Evolutionary conservation across 345 rosid species (phyloP).

Genomic region (Dimocarpus longan): DNA sequence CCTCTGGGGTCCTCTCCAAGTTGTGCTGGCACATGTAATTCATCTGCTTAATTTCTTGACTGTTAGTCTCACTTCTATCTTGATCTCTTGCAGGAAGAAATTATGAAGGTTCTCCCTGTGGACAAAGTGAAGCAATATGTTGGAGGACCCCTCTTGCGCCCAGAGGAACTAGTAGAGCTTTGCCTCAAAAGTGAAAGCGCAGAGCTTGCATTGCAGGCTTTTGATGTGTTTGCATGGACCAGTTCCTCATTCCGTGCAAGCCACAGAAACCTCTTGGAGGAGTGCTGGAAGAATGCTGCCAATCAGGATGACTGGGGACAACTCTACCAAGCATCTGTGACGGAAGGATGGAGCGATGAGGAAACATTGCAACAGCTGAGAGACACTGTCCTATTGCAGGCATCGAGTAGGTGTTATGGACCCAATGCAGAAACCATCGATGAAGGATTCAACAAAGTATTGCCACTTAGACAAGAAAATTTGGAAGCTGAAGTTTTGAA

Average conservation of each 20-base stretch:
- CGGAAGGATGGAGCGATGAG: conserved; percentile 89
- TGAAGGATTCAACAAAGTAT: conserved; percentile 64
- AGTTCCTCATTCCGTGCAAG: conserved; percentile 74
- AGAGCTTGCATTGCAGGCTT: conserved; percentile 60
- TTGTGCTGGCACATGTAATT: background rate
- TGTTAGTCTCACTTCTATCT: background rate
- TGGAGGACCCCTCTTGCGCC: conserved; percentile 50
- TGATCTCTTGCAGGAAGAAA: conserved; percentile 58
- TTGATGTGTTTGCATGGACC: conserved; percentile 90
- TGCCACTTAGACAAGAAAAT: conserved; percentile 66
- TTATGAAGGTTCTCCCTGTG: conserved; percentile 44
- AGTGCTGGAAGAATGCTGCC: conserved; percentile 89
- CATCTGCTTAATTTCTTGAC: background rate
- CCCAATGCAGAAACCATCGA: conserved; percentile 60
- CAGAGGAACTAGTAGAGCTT: conserved; percentile 71
- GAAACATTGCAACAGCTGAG: conserved; percentile 70
- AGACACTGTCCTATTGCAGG: conserved; percentile 71
- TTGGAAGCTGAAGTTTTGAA: conserved; percentile 29
- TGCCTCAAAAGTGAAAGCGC: conserved; percentile 60
- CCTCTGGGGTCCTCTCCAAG: background rate
- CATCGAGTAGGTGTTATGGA: conserved; percentile 74
- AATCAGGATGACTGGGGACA: conserved; percentile 81
- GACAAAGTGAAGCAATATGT: conserved; percentile 40
- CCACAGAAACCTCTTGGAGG: conserved; percentile 70
- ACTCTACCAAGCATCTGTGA: conserved; percentile 55